Percentiles rank a stretch among this genome's conserved stretches.
Conservation (phyloP, 1,284 basidiomycete species). For the Amylostereum areolatum region DNA sequence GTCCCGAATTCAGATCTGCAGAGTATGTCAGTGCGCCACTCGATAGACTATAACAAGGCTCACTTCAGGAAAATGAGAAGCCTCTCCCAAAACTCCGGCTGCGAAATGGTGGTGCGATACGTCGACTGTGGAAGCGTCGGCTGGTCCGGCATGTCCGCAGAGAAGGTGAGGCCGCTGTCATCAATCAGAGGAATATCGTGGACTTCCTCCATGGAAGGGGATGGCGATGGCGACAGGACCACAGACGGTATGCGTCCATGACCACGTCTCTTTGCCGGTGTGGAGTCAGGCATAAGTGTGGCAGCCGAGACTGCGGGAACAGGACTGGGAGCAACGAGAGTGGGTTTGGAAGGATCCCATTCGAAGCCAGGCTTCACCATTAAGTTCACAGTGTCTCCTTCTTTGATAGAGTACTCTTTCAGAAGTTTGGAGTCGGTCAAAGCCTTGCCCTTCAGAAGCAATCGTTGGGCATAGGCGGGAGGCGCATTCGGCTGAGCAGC, state of each 20-base stretch:
- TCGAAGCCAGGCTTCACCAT: slow-evolving; percentile 74
- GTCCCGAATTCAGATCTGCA: slow-evolving; percentile 50
- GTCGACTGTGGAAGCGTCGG: slow-evolving; percentile 33
- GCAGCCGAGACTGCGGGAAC: slow-evolving; percentile 5
- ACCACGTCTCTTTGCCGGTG: slow-evolving; percentile 15
- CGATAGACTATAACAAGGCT: slow-evolving; percentile 16
- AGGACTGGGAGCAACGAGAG: slow-evolving; percentile 14
- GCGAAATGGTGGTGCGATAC: slow-evolving; percentile 65
- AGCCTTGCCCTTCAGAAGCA: slow-evolving; percentile 89
- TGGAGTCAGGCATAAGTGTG: slow-evolving; percentile 11
- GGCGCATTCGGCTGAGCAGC: slow-evolving; percentile 59
- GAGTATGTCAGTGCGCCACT: not conserved
- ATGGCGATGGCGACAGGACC: slow-evolving; percentile 69
- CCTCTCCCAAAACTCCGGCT: slow-evolving; percentile 73
- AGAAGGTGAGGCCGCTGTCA: slow-evolving; percentile 45
- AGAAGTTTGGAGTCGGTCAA: slow-evolving; percentile 82
- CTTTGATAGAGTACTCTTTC: slow-evolving; percentile 80
- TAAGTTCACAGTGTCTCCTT: slow-evolving; percentile 77
- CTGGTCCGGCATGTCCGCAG: slow-evolving; percentile 33
- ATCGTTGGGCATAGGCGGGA: slow-evolving; percentile 70
- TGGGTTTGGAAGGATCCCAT: slow-evolving; percentile 49
- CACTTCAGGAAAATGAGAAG: slow-evolving; percentile 62
- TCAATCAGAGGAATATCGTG: slow-evolving; percentile 63
- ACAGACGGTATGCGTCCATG: slow-evolving; percentile 69
- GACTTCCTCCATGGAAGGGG: slow-evolving; percentile 37